Base-by-base conservation (phyloP, 2,329 filamentous ascomycete genomes). In the Neonectria coccinea region DNA sequence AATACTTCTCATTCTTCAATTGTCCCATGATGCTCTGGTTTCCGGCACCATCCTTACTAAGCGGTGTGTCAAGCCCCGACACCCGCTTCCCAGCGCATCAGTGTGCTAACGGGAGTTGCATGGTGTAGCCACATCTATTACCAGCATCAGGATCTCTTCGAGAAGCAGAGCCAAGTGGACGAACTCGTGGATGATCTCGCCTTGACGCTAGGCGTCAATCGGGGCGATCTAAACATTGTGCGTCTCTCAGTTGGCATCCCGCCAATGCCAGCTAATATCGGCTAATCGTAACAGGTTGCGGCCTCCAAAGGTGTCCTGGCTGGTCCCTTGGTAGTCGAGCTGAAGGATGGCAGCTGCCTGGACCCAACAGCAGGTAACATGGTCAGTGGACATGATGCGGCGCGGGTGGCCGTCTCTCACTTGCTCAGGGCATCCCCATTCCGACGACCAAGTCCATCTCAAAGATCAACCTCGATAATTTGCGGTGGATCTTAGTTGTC, bases 161-260 rank as follows among this genome's bases (percentile, higher is more conserved):
- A 84, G 20, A 89, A 83, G 54, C 93, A 96, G 75, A 75, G 78
- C 16, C 82, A 88, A 14, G 91, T 96, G 0, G 90, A 96, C 74
- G 83, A 84, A 31, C 87, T 92, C 50, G 86, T 96, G 0, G 91
- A 96, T 71, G 89, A 92, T 67, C 79, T 97, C 39, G 91, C 92
- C 0, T 88, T 85, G 59, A 93, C 91, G 0, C 84, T 96, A 16
- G 84, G 85, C 0, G 79, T 92, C 9, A 82, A 86, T 6, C 85
- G 93, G 36, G 83, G 86, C 59, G 82, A 86, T 16, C 79, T 96
- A 20, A 93, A 93, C 64, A 89, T 97, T 73, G 91, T 93, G 75
- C 56, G 86, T 71, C 2, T 20, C 5, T 7, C 31, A 22, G 18
- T 8, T 8, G n/a, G 20, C 27, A 7, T 20, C 2, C 3, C 8